Base-by-base conservation (phyloP, 2,329 filamentous ascomycete genomes). In the Epichloe festucae region DNA sequence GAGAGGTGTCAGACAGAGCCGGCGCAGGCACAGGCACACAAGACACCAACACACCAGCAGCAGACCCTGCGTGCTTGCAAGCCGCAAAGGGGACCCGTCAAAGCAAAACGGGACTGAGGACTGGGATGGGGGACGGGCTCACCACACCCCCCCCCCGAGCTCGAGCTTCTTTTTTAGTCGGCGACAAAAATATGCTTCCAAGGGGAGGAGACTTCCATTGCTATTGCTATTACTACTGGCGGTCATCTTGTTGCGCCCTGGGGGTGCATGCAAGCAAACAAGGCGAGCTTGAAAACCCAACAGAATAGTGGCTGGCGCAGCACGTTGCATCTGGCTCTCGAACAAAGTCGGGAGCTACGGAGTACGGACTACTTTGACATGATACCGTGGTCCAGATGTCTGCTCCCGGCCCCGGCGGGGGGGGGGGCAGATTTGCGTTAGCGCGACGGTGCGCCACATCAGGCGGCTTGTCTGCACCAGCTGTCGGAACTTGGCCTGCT, bases 401-500 rank as follows among this genome's bases (percentile, higher is more conserved):
- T 50, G 52, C 41, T 53, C 45, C 52, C 52, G 52, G 48, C 49
- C 40, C 3, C 19, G 19, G 19, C 3, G 19, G 3, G 19, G 48
- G 52, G 52, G 38, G 48, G 31, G 48, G 38, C 38, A 34, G 39
- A 35, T 27, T 47, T 27, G 21, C 17, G 5, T 49, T 49, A 19
- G 47, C 47, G 51, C 47, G 39, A 41, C 14, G 60, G 56, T 62
- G 57, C 56, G 57, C 55, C 56, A 51, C 52, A 51, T 40, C 48
- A 53, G 49, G 27, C 36, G 52, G 39, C 48, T 53, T 50, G 34
- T 35, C 49, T 43, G 49, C 45, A 36, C 27, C 17, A 40, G 19
- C 17, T 27, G 27, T 27, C 39, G 46, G 35, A 21, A 45, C 40
- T 17, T 39, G 15, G 2, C 3, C 6, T 3, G 46, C 2, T 50